Evolutionary conservation across 257 asterid species (phyloP).

Genomic region (Rhazya stricta): DNA sequence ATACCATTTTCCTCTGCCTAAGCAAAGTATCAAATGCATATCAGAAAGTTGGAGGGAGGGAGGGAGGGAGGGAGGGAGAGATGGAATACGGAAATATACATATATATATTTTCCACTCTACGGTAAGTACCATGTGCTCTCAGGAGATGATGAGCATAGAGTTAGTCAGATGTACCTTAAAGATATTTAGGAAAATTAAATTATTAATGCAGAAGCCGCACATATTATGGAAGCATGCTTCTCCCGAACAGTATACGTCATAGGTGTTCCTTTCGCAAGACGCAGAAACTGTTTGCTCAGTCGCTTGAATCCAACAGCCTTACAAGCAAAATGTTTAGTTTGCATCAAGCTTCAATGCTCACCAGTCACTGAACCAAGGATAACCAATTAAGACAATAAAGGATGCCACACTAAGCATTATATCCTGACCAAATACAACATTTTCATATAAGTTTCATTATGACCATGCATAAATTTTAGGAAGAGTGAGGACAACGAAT

Average conservation of each 20-base stretch:
- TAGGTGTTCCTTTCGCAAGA: constrained; percentile 23
- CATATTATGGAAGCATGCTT: constrained; percentile 43
- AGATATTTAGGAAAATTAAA: background rate
- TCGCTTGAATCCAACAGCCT: constrained; percentile 34
- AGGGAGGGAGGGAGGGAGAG: background rate
- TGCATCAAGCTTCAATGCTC: constrained; percentile 28
- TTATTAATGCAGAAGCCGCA: constrained; percentile 66
- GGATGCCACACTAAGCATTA: background rate
- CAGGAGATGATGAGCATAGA: background rate
- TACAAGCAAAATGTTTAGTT: constrained; percentile 21
- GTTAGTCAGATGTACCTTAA: background rate
- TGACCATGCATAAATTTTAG: background rate
- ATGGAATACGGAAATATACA: background rate
- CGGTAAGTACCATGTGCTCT: background rate
- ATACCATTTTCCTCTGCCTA: background rate
- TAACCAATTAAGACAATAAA: constrained; percentile 8
- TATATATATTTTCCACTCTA: background rate
- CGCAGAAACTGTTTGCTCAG: constrained; percentile 31
- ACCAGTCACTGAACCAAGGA: constrained; percentile 32
- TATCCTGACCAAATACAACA: background rate
- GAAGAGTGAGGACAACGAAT: background rate
- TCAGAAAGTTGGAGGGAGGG: background rate
- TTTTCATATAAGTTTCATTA: background rate
- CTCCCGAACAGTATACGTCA: constrained; percentile 17
- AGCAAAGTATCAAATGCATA: background rate